Conservation (phyloP, 2,329 filamentous ascomycete species). For the Fusarium musae region DNA sequence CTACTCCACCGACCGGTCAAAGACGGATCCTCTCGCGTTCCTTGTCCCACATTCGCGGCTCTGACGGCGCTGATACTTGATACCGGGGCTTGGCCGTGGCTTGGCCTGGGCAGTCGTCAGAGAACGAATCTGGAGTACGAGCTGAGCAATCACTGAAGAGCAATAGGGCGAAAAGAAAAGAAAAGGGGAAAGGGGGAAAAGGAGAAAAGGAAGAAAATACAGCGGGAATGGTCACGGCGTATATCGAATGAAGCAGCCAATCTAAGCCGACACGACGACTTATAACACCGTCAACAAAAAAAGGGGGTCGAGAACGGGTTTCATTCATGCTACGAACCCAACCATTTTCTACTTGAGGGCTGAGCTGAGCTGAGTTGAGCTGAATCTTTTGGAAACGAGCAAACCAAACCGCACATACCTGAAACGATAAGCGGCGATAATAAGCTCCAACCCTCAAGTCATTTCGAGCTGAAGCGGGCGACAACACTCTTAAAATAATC, state of each 20-base stretch:
- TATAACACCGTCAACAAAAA: conserved; percentile 3
- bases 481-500: not conserved
- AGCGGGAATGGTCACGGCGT: not conserved
- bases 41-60: conserved; percentile 28
- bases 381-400: conserved; percentile 6
- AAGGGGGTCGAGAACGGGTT: conserved; percentile 7
- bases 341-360: not conserved
- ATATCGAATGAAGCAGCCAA: conserved; percentile 4
- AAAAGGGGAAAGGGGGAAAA: not conserved
- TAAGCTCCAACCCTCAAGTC: not conserved
- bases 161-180: not conserved
- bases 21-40: conserved; percentile 10
- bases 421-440: conserved; percentile 11
- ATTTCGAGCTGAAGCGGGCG: not conserved
- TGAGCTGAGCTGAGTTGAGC: not conserved
- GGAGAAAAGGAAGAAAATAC: not conserved
- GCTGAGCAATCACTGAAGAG: conserved; percentile 9
- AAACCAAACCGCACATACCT: not conserved
- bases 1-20: conserved; percentile 18
- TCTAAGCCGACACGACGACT: conserved; percentile 7
- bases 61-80: conserved; percentile 34
- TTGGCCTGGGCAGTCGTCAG: conserved; percentile 21
- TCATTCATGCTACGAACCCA: conserved; percentile 15
- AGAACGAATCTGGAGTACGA: not conserved
- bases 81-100: conserved; percentile 38